phyloP scores from a whole-genome alignment of 2,329 filamentous ascomycete genomes.

The Penicillium sp. region DNA sequence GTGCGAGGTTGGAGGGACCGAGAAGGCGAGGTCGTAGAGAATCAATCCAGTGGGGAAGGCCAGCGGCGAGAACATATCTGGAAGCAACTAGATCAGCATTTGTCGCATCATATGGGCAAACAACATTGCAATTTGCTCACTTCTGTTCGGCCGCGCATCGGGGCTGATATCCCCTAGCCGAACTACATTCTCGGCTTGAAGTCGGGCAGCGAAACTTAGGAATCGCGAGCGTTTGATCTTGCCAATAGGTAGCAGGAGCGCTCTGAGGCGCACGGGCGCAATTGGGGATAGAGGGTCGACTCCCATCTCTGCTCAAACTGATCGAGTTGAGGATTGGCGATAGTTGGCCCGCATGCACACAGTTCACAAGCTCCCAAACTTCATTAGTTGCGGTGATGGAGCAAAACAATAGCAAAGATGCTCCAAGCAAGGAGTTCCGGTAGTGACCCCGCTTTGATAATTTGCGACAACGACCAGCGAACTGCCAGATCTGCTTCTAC shows the following conservation, averaged over 20 bases:
- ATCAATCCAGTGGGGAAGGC: conserved; percentile 84
- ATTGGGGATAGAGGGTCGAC: conserved; percentile 87
- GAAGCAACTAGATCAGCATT: conserved; percentile 25
- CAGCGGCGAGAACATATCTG: conserved; percentile 91
- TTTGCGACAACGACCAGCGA: conserved; percentile 3
- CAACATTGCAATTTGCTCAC: conserved; percentile 54
- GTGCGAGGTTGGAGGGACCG: conserved; percentile 77
- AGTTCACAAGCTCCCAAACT: conserved; percentile 21
- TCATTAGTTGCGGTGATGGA: conserved; percentile 19
- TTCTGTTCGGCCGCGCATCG: conserved; percentile 81
- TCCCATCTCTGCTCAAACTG: conserved; percentile 65
- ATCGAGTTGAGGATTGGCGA: conserved; percentile 34
- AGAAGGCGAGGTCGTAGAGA: conserved; percentile 83
- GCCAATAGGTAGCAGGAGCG: conserved; percentile 82
- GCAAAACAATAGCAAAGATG: not conserved
- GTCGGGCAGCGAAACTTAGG: conserved; percentile 71
- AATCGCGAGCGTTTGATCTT: conserved; percentile 83
- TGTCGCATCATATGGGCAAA: not conserved
- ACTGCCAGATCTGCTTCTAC: conserved; percentile 4
- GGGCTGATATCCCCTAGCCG: conserved; percentile 83
- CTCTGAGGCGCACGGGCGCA: conserved; percentile 87
- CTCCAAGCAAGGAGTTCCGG: not conserved
- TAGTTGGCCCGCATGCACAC: conserved; percentile 37
- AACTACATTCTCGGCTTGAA: conserved; percentile 79
- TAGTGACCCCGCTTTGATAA: not conserved